Evolutionary conservation across 2,329 filamentous ascomycete species (phyloP).

Genomic region (Paracoccidioides lutzii): DNA sequence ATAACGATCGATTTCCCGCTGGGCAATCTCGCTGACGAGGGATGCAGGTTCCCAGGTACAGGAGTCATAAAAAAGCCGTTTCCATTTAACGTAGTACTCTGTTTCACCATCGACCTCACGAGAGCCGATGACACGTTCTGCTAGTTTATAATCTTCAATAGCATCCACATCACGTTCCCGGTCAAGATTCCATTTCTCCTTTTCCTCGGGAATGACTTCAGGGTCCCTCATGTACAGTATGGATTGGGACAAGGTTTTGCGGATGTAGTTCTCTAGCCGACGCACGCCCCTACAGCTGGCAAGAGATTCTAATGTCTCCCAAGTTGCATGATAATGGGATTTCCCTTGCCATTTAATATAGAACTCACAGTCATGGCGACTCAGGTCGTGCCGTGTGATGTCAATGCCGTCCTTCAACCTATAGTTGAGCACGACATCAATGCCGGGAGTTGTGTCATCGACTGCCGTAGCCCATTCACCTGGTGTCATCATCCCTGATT

Average conservation of each 20-base stretch:
- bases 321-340: slow-evolving; percentile 90
- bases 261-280: slow-evolving; percentile 89
- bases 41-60: slow-evolving; percentile 84
- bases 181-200: slow-evolving; percentile 90
- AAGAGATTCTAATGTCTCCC: slow-evolving; percentile 69
- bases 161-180: slow-evolving; percentile 82
- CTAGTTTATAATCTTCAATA: slow-evolving; percentile 76
- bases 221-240: slow-evolving; percentile 61
- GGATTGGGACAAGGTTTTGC: slow-evolving; percentile 68
- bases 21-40: slow-evolving; percentile 63
- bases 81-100: slow-evolving; percentile 96
- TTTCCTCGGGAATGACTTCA: slow-evolving; percentile 68
- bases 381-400: slow-evolving; percentile 19
- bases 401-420: slow-evolving; percentile 57
- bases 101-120: slow-evolving; percentile 65
- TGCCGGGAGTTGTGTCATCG: slow-evolving; percentile 69
- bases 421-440: slow-evolving; percentile 85
- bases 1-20: slow-evolving; percentile 83
- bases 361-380: slow-evolving; percentile 68
- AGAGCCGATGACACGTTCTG: slow-evolving; percentile 81
- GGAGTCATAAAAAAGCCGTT: slow-evolving; percentile 79
- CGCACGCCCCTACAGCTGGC: slow-evolving; percentile 69
- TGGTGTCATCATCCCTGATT: slow-evolving; percentile 49
- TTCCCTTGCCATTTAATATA: slow-evolving; percentile 93
- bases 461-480: slow-evolving; percentile 53